Percentiles rank a stretch among this genome's conserved stretches.
phyloP scores from a whole-genome alignment of 106 monocot genomes.

The Acanthochlamys bracteata region DNA sequence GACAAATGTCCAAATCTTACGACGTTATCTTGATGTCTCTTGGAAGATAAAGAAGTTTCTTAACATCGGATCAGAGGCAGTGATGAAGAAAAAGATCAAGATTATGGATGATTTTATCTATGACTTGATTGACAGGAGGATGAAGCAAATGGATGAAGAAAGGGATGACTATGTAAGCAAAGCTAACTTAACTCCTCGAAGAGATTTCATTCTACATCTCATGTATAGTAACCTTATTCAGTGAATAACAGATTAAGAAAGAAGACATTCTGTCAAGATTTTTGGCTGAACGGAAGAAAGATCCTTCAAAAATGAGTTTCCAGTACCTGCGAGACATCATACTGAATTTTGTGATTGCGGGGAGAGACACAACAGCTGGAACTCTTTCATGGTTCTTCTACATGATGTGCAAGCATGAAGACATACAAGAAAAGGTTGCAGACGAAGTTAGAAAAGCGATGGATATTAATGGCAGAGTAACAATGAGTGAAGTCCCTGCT shows the following conservation, averaged over 20 bases:
- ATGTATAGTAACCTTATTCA: too few relatives aligned
- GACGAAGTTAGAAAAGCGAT: slow-evolving; percentile 32
- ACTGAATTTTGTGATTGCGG: slow-evolving; percentile 54
- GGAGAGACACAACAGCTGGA: slow-evolving; percentile 58
- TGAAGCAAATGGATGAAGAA: slow-evolving; percentile 10
- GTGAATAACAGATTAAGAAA: slow-evolving; percentile 9
- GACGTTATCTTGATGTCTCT: slow-evolving; percentile 26
- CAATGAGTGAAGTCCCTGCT: slow-evolving; percentile 15
- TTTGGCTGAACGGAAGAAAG: slow-evolving; percentile 22
- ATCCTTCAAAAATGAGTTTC: slow-evolving; percentile 16
- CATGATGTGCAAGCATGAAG: slow-evolving; percentile 38
- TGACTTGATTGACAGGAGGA: slow-evolving; percentile 24
- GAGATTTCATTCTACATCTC: neutral
- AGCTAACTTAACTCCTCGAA: neutral
- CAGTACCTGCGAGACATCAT: slow-evolving; percentile 57
- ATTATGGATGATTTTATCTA: slow-evolving; percentile 35
- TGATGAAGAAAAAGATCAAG: slow-evolving; percentile 25
- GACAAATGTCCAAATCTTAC: slow-evolving; percentile 11
- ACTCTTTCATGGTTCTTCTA: slow-evolving; percentile 64
- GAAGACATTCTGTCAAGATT: slow-evolving; percentile 50
- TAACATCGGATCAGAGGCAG: slow-evolving; percentile 43
- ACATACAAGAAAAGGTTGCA: slow-evolving; percentile 41
- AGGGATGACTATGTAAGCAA: slow-evolving; percentile 17
- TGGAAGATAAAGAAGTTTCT: slow-evolving; percentile 48
- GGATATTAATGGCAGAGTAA: neutral